Conservation (phyloP, 2,329 filamentous ascomycete genomes). For the Fusarium verticillioides region DNA sequence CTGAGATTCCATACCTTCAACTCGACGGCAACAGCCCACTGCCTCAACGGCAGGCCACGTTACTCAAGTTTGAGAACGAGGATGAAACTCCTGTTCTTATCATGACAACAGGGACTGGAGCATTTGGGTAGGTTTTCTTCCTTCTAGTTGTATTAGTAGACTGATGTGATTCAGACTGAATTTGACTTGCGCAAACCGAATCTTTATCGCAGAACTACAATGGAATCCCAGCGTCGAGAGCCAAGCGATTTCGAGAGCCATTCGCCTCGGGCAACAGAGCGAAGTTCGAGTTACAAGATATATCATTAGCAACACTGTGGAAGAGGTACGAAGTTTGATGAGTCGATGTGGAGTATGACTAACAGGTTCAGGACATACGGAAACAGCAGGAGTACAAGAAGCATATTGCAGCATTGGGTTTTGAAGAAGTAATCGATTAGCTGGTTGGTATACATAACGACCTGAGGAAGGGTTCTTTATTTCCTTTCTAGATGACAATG, state of each 20-base stretch:
- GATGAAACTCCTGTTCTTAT: conserved; percentile 53
- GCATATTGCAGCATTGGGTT: conserved; percentile 3
- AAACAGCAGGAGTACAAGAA: conserved; percentile 21
- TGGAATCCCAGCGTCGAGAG: conserved; percentile 66
- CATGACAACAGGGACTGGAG: conserved; percentile 65
- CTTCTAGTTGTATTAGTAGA: rapidly evolving
- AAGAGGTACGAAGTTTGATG: conserved; percentile 48
- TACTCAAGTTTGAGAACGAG: conserved; percentile 52
- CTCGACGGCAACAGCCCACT: conserved; percentile 58
- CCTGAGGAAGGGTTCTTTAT: no score
- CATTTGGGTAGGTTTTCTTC: conserved; percentile 54
- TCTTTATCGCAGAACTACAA: conserved; percentile 64
- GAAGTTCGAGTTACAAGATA: conserved; percentile 59
- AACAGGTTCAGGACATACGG: rapidly evolving
- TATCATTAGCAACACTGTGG: conserved; percentile 55
- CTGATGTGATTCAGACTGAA: conserved; percentile 52
- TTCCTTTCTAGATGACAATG: no score
- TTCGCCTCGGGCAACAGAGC: conserved; percentile 58
- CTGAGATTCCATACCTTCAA: conserved; percentile 47
- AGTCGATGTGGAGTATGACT: rapidly evolving
- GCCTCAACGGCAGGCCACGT: conserved; percentile 49
- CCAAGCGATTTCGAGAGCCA: conserved; percentile 61
- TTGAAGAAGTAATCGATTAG: neutral
- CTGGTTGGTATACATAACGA: no score
- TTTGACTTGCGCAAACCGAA: conserved; percentile 58